phyloP scores from a whole-genome alignment of 2,329 filamentous ascomycete species.

The Hawksworthiomyces lignivorus region DNA sequence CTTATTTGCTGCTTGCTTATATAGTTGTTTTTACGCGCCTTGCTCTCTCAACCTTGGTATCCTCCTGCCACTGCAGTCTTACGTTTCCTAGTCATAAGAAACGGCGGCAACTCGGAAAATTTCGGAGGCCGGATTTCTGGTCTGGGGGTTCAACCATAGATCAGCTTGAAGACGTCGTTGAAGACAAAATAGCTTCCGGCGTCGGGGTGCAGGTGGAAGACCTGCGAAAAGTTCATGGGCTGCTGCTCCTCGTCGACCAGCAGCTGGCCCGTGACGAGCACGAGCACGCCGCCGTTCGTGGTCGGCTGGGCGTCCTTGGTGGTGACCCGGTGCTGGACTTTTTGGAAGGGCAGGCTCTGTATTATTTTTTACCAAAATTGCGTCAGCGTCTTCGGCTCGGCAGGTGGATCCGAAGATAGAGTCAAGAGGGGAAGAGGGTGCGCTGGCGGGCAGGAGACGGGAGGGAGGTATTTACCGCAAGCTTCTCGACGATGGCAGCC shows the following conservation, averaged over 20 bases:
- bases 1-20: no score
- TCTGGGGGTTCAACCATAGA: slow-evolving; percentile 59
- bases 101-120: no score
- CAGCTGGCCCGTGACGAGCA: slow-evolving; percentile 81
- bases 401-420: not conserved
- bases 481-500: slow-evolving; percentile 66
- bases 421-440: no score
- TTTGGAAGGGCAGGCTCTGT: slow-evolving; percentile 69
- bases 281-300: slow-evolving; percentile 63
- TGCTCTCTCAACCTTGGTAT: no score
- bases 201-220: slow-evolving; percentile 75
- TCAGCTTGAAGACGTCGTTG: slow-evolving; percentile 92
- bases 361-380: no score
- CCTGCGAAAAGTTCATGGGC: slow-evolving; percentile 86
- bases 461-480: slow-evolving; percentile 50
- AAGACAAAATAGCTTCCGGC: slow-evolving; percentile 68
- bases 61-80: no score
- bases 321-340: slow-evolving; percentile 68
- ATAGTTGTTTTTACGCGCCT: no score
- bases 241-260: slow-evolving; percentile 77
- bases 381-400: not conserved
- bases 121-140: no score
- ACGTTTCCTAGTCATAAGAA: no score
- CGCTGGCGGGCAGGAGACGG: no score
- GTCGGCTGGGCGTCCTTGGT: slow-evolving; percentile 82